Base-by-base conservation (phyloP, 2,329 filamentous ascomycete species). In the Aspergillus proliferans region DNA sequence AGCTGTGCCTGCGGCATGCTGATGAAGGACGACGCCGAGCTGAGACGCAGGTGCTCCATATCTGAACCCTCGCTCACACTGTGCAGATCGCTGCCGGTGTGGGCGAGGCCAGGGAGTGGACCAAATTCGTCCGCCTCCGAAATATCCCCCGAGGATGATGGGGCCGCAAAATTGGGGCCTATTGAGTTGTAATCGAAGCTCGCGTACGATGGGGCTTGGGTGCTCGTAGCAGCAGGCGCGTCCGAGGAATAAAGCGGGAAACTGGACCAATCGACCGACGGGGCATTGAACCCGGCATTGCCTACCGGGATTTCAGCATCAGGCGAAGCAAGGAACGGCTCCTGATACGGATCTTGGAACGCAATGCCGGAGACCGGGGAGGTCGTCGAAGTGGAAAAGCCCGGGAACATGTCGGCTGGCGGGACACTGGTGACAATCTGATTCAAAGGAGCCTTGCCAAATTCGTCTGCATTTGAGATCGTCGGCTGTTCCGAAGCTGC, bases 81-180 rank as follows among this genome's bases (percentile, higher is more conserved):
- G 59, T 65, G 66, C 46, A 68, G 55, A 51, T 70, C 63, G 54
- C 59, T 58, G 41, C 56, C 56, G 41, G 58, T 48, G 33, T 57
- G 53, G 19, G 58, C 62, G 26, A 68, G 50, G 19, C 58, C 63
- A 14, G 63, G 64, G 44, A 68, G 60, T 6, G 65, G 60, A 14
- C 63, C 62, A 46, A 67, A 72, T 41, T 77, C 75, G 26, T 75
- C 74, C 10, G 69, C 65, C 53, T 77, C 75, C 3, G 75, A 76
- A 18, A 71, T 63, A 43, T 76, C 74, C n/a, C 72, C 74, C 4
- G 74, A 76, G 3, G 75, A 76, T 7, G 73, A 75, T 9, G 68
- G 71, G 1, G 71, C 64, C 10, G 72, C 60, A 7, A 70, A 65
- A 24, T 68, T 64, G 21, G 66, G 66, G 14, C 58, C 64, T 46